Base-by-base conservation (phyloP, 2,329 filamentous ascomycete genomes). In the Neodidymelliopsis sp. region DNA sequence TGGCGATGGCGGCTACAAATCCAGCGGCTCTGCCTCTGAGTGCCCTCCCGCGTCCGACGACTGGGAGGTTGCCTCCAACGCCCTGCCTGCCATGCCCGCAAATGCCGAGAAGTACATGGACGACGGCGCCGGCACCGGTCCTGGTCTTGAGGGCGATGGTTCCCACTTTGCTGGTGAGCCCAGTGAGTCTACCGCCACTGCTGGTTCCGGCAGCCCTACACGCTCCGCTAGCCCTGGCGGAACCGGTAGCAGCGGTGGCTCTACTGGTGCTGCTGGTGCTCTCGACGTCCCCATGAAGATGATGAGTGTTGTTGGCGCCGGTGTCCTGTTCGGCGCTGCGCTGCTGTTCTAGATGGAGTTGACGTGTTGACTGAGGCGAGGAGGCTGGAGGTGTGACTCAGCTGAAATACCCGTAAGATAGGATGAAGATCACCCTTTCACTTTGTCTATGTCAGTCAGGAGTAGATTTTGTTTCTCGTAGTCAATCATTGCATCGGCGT, bases 1-100 rank as follows among this genome's bases (percentile, higher is more conserved):
- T 16, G 84, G 82, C 31, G 76, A 83, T 60, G 84, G 84, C 50
- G 80, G 82, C 55, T 84, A 80, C 75, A 83, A 81, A 73, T 62
- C 75, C 48, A 77, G 73, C 53, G 81, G 81, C 57, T 67, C 73
- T 50, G 71, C 81, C 39, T 82, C 77, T 60, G 62, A 76, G 37
- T 87, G 84, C 75, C 84, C 84, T 22, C 50, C 72, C 18, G 73
- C 76, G 63, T 75, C 77, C 54, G 65, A 73, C 46, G 80, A 80
- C 65, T 87, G 83, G 83, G 72, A 84, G 38, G 81, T 86, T 45
- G 58, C 55, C 30, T 72, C 74, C 44, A 72, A 67, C 40, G 73
- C 75, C 41, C 79, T 86, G 10, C 84, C 84, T 33, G 76, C 80
- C 30, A 84, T 86, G 25, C 84, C 84, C 22, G 63, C 70, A 9